phyloP scores from a whole-genome alignment of 1,284 basidiomycete species.

The Abortiporus biennis region DNA sequence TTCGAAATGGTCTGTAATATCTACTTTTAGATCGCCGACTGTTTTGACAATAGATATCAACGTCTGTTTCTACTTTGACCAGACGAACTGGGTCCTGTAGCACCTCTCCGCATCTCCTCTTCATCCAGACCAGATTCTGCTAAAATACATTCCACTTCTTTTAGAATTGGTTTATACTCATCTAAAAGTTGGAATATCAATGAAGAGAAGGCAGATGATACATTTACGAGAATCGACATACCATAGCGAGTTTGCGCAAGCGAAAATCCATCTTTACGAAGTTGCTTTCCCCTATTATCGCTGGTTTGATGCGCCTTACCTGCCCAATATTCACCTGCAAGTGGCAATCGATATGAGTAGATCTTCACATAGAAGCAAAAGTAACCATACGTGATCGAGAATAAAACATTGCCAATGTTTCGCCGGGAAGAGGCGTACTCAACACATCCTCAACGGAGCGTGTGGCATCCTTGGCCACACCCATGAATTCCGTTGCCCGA shows the following conservation, averaged over 20 bases:
- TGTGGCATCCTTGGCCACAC: constrained; percentile 60
- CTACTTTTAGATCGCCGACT: no score
- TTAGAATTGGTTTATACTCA: constrained; percentile 72
- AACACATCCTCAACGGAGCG: constrained; percentile 69
- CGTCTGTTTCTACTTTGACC: constrained; percentile 52
- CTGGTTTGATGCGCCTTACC: constrained; percentile 60
- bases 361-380: neutral
- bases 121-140: constrained; percentile 85
- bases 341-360: neutral
- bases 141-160: constrained; percentile 82
- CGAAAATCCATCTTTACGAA: constrained; percentile 76
- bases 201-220: constrained; percentile 9
- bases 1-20: no score
- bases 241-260: constrained; percentile 65
- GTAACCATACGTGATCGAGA: constrained; percentile 61
- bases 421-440: constrained; percentile 85
- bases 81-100: constrained; percentile 32
- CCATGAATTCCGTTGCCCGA: constrained; percentile 69
- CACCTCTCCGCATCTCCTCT: constrained; percentile 64
- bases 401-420: constrained; percentile 83
- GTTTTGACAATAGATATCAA: no score
- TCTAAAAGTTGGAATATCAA: constrained; percentile 26
- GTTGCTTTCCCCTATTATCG: constrained; percentile 73
- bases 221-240: constrained; percentile 30
- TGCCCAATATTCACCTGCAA: constrained; percentile 75